Conservation (phyloP, 2,329 filamentous ascomycete species). For the Myriosclerotinia curreyana region DNA sequence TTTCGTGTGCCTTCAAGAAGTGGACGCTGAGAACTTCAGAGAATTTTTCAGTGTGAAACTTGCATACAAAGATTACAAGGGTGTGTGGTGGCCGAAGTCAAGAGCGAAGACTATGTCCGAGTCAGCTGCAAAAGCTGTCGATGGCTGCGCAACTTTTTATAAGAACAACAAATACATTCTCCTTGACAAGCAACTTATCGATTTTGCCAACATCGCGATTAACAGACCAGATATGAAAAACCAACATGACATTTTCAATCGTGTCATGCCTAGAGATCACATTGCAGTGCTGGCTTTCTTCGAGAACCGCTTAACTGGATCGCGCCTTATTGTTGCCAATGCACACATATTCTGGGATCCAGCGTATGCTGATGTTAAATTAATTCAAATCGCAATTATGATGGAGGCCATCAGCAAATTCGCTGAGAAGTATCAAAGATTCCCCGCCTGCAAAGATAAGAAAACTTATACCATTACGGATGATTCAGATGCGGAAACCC, state of each 20-base stretch:
- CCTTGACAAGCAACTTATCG: constrained; percentile 89
- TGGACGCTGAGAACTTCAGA: constrained; percentile 87
- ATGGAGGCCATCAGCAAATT: constrained; percentile 89
- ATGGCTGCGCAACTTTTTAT: constrained; percentile 96
- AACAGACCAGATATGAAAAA: constrained; percentile 96
- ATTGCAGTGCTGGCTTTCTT: constrained; percentile 91
- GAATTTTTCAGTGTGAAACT: constrained; percentile 87
- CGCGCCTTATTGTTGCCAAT: constrained; percentile 87
- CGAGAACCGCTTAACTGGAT: constrained; percentile 87
- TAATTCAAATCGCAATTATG: constrained; percentile 91
- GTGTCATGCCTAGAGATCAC: constrained; percentile 97
- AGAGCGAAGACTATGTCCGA: constrained; percentile 89
- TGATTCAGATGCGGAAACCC: constrained; percentile 46
- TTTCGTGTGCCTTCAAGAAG: constrained; percentile 89
- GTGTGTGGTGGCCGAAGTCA: constrained; percentile 87
- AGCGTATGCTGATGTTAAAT: constrained; percentile 85
- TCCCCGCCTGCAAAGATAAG: constrained; percentile 80
- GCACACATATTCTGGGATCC: constrained; percentile 96
- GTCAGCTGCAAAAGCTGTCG: constrained; percentile 82
- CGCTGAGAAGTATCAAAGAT: constrained; percentile 79
- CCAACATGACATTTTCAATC: constrained; percentile 96
- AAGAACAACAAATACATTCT: constrained; percentile 92
- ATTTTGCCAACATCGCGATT: constrained; percentile 89
- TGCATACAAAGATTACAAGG: constrained; percentile 85
- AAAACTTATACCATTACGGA: constrained; percentile 40